Base-by-base conservation (phyloP, 163 green algal species). In the Prototheca wickerhamii region DNA sequence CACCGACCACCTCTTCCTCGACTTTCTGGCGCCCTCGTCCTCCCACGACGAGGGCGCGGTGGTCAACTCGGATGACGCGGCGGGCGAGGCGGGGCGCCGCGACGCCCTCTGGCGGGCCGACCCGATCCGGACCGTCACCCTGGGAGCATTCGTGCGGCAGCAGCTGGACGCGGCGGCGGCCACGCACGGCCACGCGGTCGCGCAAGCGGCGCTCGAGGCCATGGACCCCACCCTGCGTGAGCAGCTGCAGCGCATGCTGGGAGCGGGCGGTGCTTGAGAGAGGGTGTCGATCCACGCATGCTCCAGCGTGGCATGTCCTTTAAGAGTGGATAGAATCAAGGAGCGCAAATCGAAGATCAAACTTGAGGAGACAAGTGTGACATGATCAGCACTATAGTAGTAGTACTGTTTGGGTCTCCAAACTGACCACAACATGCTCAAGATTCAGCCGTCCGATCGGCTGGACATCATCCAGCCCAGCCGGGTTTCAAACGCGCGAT, bases 11-110 rank as follows among this genome's bases (percentile, higher is more conserved):
- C 46, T 54, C 20, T 12, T 12, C 12, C 46, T 54, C 12, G 46
- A 54, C 23, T 54, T 54, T 25, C 23, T 54, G 46, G 15, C 46
- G 15, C 18, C 40, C 23, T 53, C 21, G 26, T 50, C 28, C 31
- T 30, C 61, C 28, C 53, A 69, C 55, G 69, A 72, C 40, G 20
- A 52, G 28, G 21, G 30, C 30, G 57, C 50, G 12, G 40, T 63
- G 53, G 78, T 77, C 12, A 58, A 62, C 35, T 54, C 50, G 4
- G 72, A 72, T 30, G 69, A 79, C n/a, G 72, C 72, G 4, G 72
- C 57, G 30, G 72, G 72, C 21, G 72, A 79, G 58, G 37, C 31
- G 21, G 8, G 17, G 12, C 37, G 72, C 57, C 60, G 69, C 33
- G 51, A 63, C 30, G 53, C 55, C 21, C 58, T 81, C 31, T 62